Percentiles rank a stretch among this genome's conserved stretches.
phyloP scores from a whole-genome alignment of 768 basidiomycete genomes.

The Kwoniella dejecticola region DNA sequence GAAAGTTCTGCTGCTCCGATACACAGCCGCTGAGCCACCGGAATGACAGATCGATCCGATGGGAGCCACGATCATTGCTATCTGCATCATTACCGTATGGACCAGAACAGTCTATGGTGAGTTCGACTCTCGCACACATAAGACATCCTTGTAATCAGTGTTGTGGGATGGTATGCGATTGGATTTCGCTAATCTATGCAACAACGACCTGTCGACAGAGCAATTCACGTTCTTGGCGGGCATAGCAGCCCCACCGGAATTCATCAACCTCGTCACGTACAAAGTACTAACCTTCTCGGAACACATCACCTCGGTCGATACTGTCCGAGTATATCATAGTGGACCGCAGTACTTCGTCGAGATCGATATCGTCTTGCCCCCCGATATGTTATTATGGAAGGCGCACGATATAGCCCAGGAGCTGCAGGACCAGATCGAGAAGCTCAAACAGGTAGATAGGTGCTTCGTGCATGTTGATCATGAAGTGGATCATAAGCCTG shows the following conservation, averaged over 20 bases:
- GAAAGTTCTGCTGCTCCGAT: neutral
- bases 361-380: conserved; percentile 90
- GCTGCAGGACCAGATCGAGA: conserved; percentile 70
- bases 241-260: conserved; percentile 86
- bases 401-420: conserved; percentile 56
- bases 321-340: conserved; percentile 83
- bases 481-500: conserved; percentile 78
- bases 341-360: conserved; percentile 80
- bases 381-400: conserved; percentile 79
- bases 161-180: too few species aligned
- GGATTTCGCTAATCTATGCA: too few species aligned
- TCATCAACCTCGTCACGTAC: conserved; percentile 84
- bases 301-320: conserved; percentile 83
- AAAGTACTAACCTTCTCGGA: conserved; percentile 85
- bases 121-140: too few species aligned
- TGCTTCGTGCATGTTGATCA: conserved; percentile 96
- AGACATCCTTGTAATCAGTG: too few species aligned
- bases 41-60: conserved; percentile 44
- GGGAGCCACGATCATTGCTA: conserved; percentile 55
- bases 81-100: conserved; percentile 73
- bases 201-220: too few species aligned
- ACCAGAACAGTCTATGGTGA: conserved; percentile 66
- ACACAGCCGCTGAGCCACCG: conserved; percentile 62
- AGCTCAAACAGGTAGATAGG: conserved; percentile 82
- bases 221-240: conserved; percentile 89